Percentiles rank a stretch among this genome's conserved stretches.
Conservation (phyloP, 768 basidiomycete species). For the Lepiota venenata region DNA sequence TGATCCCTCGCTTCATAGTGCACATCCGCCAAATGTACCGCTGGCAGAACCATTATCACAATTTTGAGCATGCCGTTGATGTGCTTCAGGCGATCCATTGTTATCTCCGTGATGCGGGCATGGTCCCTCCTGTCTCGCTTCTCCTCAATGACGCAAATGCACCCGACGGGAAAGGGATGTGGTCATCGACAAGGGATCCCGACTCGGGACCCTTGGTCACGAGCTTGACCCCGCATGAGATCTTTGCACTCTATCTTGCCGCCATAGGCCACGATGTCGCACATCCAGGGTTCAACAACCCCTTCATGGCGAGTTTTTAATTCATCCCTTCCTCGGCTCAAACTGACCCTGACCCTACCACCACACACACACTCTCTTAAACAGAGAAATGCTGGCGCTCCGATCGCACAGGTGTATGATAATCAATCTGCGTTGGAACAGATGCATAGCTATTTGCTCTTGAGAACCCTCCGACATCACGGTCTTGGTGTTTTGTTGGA, state of each 20-base stretch:
- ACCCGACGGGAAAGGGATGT: slow-evolving; percentile 34
- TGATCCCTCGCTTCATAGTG: slow-evolving; percentile 74
- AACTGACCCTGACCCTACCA: slow-evolving; percentile 1
- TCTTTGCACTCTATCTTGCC: slow-evolving; percentile 84
- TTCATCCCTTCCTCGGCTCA: slow-evolving; percentile 5
- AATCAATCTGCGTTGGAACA: slow-evolving; percentile 89
- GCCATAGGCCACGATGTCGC: slow-evolving; percentile 98
- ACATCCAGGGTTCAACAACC: slow-evolving; percentile 92
- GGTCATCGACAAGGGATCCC: slow-evolving; percentile 32
- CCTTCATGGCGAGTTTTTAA: slow-evolving; percentile 75
- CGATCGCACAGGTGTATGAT: slow-evolving; percentile 84
- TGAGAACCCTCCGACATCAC: slow-evolving; percentile 77
- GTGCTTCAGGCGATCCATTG: slow-evolving; percentile 91
- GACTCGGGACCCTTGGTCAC: slow-evolving; percentile 37
- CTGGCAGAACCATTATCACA: slow-evolving; percentile 92
- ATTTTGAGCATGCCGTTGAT: slow-evolving; percentile 95
- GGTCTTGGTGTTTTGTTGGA: slow-evolving; percentile 71
- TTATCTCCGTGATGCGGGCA: slow-evolving; percentile 74
- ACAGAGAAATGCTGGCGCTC: slow-evolving; percentile 92
- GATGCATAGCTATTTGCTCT: slow-evolving; percentile 83
- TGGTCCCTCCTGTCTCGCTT: slow-evolving; percentile 75
- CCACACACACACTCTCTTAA: too few relatives aligned
- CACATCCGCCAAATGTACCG: slow-evolving; percentile 94
- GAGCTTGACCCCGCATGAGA: slow-evolving; percentile 61
- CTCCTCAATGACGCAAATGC: slow-evolving; percentile 37